phyloP scores from a whole-genome alignment of 2,329 filamentous ascomycete species.

The Myriosclerotinia curreyana region DNA sequence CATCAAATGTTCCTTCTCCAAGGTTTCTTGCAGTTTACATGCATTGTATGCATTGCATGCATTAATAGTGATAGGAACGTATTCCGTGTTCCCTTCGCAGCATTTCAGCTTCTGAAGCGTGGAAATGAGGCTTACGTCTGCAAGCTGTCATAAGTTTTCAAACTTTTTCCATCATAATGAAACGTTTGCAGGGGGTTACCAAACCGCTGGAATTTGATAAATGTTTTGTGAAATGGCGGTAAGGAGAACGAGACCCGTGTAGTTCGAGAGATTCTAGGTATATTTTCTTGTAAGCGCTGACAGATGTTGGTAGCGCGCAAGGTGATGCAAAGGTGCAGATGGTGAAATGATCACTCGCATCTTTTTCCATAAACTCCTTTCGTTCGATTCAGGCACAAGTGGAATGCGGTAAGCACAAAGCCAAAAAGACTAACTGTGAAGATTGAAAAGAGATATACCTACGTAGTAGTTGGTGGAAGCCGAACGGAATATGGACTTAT shows the following conservation, averaged over 20 bases:
- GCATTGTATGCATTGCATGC: neutral
- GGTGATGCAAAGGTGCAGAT: constrained; percentile 8
- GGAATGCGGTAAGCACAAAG: neutral
- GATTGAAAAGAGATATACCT: neutral
- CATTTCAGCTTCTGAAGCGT: constrained; percentile 3
- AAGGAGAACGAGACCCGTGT: neutral
- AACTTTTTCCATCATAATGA: neutral
- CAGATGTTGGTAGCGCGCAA: neutral
- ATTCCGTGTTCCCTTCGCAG: neutral
- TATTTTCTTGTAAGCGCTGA: neutral
- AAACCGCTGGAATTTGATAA: neutral
- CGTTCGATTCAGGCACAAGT: neutral
- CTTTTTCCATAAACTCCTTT: too few species aligned
- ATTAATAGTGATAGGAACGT: neutral
- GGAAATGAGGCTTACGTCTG: constrained; percentile 15
- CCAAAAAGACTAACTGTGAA: neutral
- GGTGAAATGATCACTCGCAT: too few species aligned
- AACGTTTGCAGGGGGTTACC: constrained; percentile 12
- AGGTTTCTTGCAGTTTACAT: neutral
- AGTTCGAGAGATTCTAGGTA: neutral
- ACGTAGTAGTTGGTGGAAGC: neutral
- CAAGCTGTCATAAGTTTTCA: neutral
- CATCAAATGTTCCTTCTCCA: constrained; percentile 1
- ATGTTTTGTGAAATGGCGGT: neutral
- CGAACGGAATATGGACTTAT: too few species aligned